Evolutionary conservation across 805 yeast genomes (phyloP).

Genomic region (Clavispora vitiphila): DNA sequence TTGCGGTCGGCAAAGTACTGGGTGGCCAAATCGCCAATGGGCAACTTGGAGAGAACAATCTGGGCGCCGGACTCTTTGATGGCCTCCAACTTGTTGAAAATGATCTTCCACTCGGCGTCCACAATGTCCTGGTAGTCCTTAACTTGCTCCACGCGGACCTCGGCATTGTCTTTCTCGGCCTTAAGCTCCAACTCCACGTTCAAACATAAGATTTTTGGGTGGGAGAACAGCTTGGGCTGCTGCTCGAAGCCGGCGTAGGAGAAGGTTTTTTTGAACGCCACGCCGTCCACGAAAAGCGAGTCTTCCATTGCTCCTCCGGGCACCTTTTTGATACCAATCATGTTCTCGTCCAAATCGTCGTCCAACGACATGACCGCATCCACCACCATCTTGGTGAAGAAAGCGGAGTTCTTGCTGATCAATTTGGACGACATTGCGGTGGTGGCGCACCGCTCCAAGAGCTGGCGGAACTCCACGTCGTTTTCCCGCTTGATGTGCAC

Average conservation of each 20-base stretch:
- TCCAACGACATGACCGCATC: constrained; percentile 90
- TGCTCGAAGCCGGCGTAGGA: constrained; percentile 98
- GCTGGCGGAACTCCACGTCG: constrained; percentile 56
- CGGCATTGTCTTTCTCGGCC: constrained; percentile 98
- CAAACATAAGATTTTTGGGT: constrained; percentile 79
- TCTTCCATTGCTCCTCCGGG: constrained; percentile 97
- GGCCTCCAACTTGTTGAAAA: constrained; percentile 77
- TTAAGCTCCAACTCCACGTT: constrained; percentile 94
- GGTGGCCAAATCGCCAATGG: constrained; percentile 98
- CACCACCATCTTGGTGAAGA: constrained; percentile 94
- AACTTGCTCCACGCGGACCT: constrained; percentile 92
- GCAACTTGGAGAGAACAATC: constrained; percentile 88
- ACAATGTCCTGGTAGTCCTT: constrained; percentile 92
- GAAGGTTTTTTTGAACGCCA: constrained; percentile 95
- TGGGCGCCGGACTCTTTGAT: constrained; percentile 84
- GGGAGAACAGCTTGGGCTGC: constrained; percentile 79
- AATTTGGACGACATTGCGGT: constrained; percentile 97
- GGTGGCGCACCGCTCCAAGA: constrained; percentile 86
- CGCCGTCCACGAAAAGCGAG: constrained; percentile 83
- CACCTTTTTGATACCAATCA: constrained; percentile 92
- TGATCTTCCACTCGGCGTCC: constrained; percentile 98
- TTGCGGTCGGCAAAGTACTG: constrained; percentile 96
- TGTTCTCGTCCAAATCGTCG: constrained; percentile 76
- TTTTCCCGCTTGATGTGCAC: constrained; percentile 56
- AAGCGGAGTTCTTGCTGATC: constrained; percentile 78